Percentiles rank a stretch among this genome's conserved stretches.
Conservation (phyloP, 2,329 filamentous ascomycete genomes). For the Pseudocercospora fuligena region DNA sequence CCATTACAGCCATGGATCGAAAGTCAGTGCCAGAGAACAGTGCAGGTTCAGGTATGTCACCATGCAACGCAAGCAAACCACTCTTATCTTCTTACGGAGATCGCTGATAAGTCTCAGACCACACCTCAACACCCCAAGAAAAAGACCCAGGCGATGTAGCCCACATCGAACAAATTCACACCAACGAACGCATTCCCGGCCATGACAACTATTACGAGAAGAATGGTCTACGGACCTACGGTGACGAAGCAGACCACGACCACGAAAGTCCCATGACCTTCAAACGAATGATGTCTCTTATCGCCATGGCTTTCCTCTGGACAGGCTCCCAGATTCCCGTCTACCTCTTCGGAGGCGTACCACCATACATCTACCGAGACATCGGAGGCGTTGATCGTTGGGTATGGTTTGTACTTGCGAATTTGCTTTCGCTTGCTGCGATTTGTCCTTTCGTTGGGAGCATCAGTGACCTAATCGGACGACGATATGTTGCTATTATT, state of each 20-base stretch:
- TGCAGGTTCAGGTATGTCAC: background rate
- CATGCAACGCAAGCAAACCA: too few relatives aligned
- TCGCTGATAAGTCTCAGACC: background rate
- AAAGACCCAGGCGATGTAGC: conserved; percentile 14
- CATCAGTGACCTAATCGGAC: conserved; percentile 65
- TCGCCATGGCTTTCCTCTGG: conserved; percentile 66
- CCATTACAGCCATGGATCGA: background rate
- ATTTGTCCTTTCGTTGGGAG: conserved; percentile 68
- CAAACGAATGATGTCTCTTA: conserved; percentile 57
- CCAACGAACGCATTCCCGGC: conserved; percentile 44
- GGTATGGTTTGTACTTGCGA: conserved; percentile 55
- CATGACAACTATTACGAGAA: conserved; percentile 54
- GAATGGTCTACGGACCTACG: conserved; percentile 51
- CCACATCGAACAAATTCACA: conserved; percentile 44
- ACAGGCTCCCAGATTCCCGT: conserved; percentile 65
- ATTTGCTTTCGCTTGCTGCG: conserved; percentile 60
- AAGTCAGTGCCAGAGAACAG: background rate
- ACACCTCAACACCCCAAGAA: background rate
- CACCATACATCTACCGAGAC: conserved; percentile 31
- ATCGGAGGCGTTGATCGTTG: conserved; percentile 30
- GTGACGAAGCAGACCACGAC: conserved; percentile 53
- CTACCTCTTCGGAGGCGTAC: conserved; percentile 47
- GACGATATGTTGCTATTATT: conserved; percentile 62
- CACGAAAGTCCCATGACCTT: conserved; percentile 50
- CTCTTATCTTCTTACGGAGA: background rate